These are phyloP conservation scores for Hyphodiscus sp. DNA, from an alignment of 2,329 filamentous ascomycete species.

Conservation along the genomic window DNA sequence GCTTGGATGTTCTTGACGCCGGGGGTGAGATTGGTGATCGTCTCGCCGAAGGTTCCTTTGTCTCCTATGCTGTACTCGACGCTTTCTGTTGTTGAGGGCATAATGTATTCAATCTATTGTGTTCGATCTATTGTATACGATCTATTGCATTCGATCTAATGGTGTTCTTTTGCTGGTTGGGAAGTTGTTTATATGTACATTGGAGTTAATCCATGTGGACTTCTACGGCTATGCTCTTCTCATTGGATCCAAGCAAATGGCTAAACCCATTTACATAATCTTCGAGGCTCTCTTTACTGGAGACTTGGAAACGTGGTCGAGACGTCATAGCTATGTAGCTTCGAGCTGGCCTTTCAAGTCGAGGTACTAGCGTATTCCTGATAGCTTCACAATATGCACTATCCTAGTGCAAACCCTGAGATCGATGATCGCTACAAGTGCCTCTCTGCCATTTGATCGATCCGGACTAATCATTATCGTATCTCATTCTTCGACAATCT, in stretches of 20 bases:
- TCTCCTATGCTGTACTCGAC: background rate
- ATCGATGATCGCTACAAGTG: background rate
- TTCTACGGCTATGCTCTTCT: no score
- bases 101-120: background rate
- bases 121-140: no score
- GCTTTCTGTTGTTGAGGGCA: background rate
- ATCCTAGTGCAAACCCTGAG: background rate
- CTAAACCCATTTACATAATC: background rate
- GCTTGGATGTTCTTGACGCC: background rate
- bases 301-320: background rate
- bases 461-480: background rate
- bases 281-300: background rate
- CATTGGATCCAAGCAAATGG: no score
- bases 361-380: background rate
- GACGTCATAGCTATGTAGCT: background rate
- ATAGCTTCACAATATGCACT: background rate
- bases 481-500: background rate
- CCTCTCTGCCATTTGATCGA: background rate
- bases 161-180: background rate
- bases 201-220: no score
- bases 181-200: no score
- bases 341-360: background rate
- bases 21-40: no score
- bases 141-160: no score
- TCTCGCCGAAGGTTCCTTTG: background rate